Conservation (phyloP, 1,284 basidiomycete species). For the Bondarzewia mesenterica region DNA sequence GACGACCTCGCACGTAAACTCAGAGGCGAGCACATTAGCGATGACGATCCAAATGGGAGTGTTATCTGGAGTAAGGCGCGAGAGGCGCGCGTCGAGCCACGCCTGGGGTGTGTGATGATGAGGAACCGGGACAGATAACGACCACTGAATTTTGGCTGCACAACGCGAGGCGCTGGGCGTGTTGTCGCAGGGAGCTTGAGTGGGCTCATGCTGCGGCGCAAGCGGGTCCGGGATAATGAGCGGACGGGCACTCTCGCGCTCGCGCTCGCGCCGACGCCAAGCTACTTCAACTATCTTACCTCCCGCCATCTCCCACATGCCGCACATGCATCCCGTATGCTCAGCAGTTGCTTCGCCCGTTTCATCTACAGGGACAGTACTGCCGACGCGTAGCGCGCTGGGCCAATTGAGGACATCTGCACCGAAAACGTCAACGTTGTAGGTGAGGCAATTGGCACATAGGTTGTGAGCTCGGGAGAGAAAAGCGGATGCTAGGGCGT, state of each 20-base stretch:
- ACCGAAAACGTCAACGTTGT: conserved; percentile 40
- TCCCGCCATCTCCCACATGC: conserved; percentile 5
- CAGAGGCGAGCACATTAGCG: conserved; percentile 3
- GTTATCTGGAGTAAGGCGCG: background rate
- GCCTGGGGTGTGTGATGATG: conserved; percentile 6
- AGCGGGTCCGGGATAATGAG: background rate
- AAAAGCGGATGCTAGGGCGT: conserved; percentile 35
- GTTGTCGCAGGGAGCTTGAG: background rate
- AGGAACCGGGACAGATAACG: conserved; percentile 1
- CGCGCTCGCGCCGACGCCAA: conserved; percentile 1
- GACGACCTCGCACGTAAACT: conserved; percentile 7
- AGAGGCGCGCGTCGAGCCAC: conserved; percentile 13
- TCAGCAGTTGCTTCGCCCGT: background rate
- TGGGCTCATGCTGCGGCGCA: background rate
- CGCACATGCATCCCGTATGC: conserved; percentile 11
- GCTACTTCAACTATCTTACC: background rate
- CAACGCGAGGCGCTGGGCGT: background rate
- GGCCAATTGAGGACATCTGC: conserved; percentile 38
- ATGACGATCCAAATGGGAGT: conserved; percentile 1
- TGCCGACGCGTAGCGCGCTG: background rate
- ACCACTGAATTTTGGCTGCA: conserved; percentile 5
- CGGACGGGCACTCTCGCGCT: background rate
- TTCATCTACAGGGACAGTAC: background rate
- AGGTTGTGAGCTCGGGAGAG: conserved; percentile 23
- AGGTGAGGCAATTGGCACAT: conserved; percentile 36